phyloP scores from a whole-genome alignment of 495 filamentous ascomycete genomes.

The Saxophila tyrrhenica region DNA sequence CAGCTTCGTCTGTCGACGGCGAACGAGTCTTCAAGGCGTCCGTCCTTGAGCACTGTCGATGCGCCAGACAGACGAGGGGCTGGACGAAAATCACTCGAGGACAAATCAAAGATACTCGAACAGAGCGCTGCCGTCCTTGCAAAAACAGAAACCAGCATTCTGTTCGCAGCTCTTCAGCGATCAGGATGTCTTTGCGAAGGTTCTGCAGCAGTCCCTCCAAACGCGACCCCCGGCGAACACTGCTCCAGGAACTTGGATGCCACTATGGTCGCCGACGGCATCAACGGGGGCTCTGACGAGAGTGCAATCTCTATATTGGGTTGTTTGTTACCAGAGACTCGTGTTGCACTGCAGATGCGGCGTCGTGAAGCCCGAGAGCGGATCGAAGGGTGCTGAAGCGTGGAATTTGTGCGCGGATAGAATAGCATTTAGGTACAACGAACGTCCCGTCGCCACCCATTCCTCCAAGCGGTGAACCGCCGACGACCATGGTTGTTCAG shows the following conservation, averaged over 20 bases:
- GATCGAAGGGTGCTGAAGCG: background rate
- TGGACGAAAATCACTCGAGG: background rate
- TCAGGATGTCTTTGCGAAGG: background rate
- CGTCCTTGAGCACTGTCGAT: background rate
- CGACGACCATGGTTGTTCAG: too few species aligned
- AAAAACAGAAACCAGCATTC: background rate
- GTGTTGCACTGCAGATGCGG: background rate
- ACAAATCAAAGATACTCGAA: background rate
- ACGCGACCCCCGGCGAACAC: background rate
- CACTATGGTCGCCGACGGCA: background rate
- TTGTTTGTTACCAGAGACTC: background rate
- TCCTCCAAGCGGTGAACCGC: too few species aligned
- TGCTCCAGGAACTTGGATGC: background rate
- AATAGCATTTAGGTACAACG: too few species aligned
- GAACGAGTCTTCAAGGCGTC: background rate
- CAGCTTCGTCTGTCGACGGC: background rate
- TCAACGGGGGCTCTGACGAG: background rate
- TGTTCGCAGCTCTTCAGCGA: background rate
- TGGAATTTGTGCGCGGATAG: too few species aligned
- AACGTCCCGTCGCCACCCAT: too few species aligned
- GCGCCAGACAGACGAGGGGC: background rate
- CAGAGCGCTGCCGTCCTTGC: background rate
- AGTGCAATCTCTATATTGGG: background rate
- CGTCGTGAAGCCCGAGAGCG: background rate
- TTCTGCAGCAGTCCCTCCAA: background rate